phyloP scores from a whole-genome alignment of 1,139 yeast genomes.

The Arxiozyma heterogenica region DNA sequence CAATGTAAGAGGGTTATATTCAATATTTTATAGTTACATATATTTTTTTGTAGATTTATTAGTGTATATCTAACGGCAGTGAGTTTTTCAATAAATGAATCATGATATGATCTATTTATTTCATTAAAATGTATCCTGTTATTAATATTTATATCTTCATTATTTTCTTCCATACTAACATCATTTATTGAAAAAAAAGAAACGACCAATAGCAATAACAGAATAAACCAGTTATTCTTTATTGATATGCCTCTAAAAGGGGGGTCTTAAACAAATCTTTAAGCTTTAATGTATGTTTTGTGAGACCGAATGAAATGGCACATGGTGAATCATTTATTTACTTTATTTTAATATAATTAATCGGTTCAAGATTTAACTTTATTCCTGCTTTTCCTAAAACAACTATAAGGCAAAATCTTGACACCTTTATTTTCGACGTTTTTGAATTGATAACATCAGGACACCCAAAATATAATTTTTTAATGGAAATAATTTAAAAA shows the following conservation, averaged over 20 bases:
- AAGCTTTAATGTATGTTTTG: background rate
- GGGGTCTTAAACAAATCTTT: background rate
- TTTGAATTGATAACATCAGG: background rate
- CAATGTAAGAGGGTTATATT: conserved; percentile 46
- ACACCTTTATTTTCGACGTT: background rate
- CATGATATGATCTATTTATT: background rate
- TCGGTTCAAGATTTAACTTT: background rate
- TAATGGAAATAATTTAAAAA: no score
- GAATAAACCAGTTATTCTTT: no score
- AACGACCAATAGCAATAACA: no score
- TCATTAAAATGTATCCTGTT: background rate
- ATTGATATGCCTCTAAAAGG: no score
- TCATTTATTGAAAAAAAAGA: no score
- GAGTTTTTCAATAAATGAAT: background rate
- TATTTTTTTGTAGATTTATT: background rate
- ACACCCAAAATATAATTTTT: background rate
- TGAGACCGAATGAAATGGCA: background rate
- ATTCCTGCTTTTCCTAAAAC: no score
- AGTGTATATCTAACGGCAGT: background rate
- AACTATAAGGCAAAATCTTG: background rate
- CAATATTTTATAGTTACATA: conserved; percentile 2
- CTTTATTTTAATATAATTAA: background rate
- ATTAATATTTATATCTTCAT: background rate
- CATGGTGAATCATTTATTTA: no score
- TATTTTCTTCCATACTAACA: background rate